These are phyloP conservation scores for Stagonosporopsis cucurbitacearum DNA, from an alignment of 2,329 filamentous ascomycete species.

Conservation along the genomic window DNA sequence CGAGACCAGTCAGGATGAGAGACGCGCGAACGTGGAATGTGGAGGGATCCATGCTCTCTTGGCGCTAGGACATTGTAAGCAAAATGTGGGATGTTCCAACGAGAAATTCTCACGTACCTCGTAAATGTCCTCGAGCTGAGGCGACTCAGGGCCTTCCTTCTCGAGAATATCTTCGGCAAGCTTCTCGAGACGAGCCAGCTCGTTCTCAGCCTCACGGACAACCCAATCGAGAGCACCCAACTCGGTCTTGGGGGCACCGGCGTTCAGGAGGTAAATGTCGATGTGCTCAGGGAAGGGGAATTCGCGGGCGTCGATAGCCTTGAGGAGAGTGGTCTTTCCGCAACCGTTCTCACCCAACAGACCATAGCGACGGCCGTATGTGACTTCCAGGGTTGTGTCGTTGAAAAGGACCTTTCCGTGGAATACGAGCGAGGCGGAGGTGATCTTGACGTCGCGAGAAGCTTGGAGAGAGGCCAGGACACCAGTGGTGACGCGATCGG, in stretches of 20 bases:
- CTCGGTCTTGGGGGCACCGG: constrained; percentile 89
- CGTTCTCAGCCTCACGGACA: constrained; percentile 88
- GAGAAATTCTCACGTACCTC: constrained; percentile 68
- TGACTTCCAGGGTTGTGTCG: constrained; percentile 91
- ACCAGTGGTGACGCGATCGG: constrained; percentile 97
- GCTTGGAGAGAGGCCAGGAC: constrained; percentile 84
- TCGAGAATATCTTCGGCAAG: constrained; percentile 90
- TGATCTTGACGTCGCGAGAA: constrained; percentile 97
- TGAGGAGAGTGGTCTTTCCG: constrained; percentile 97
- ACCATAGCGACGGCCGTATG: constrained; percentile 91
- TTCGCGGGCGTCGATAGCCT: constrained; percentile 91
- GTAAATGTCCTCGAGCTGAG: constrained; percentile 90
- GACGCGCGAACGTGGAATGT: constrained; percentile 96
- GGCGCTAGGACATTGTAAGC: constrained; percentile 67
- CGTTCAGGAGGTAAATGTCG: constrained; percentile 98
- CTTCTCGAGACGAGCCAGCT: constrained; percentile 88
- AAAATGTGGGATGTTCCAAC: background rate
- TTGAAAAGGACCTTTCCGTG: constrained; percentile 96
- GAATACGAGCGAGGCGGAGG: constrained; percentile 90
- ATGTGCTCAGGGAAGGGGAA: constrained; percentile 95
- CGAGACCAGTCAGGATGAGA: constrained; percentile 95
- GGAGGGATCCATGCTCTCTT: constrained; percentile 98
- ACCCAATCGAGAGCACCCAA: constrained; percentile 97
- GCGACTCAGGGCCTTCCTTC: constrained; percentile 88
- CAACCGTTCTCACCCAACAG: constrained; percentile 98